Evolutionary conservation across 1,284 basidiomycete species (phyloP), one percentile per base, ranked within the genome.

Genomic region (Cutaneotrichosporon sp.): DNA sequence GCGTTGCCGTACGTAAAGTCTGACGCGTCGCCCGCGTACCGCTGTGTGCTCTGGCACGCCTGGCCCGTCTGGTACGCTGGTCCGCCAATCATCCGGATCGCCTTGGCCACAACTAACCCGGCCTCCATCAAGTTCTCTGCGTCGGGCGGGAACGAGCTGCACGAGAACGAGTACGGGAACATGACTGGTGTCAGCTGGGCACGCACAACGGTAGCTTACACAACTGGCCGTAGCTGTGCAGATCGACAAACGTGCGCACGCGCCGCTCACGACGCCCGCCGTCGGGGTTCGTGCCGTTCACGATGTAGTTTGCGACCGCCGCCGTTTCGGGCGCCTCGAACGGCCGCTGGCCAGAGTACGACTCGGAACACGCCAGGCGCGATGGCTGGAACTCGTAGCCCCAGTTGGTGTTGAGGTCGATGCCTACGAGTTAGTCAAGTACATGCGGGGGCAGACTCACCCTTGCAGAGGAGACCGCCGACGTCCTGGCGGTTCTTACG

Each of bases 331-430:
- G 80, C 0, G 88, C 80, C 66, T 88, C 81, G 69, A 91, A 90
- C 0, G 87, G 77, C 5, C 81, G 77, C 46, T 79, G 76, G 10
- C 87, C 87, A 0, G 86, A 84, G 66, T 83, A 89, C 79, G 83
- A 84, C 52, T 84, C 81, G 1, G 84, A 83, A 68, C 87, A 90
- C 55, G 54, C 58, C 4, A 56, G 45, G 39, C 59, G 59, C 23
- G 62, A 56, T 9, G 64, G 58, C 21, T 51, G 48, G 72, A 76
- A 77, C 60, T 71, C 64, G 58, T 75, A 75, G 30, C 74, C 76
- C 83, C 83, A 88, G 64, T 88, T 87, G 41, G 83, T 78, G 70
- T 90, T 90, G 79, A 90, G 82, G 70, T 93, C 90, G 41, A 92
- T 76, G 0, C 89, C 89, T 45, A 80, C 26, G 64, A 84, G 39